These are phyloP conservation scores for Fusarium tjaetaba DNA, from an alignment of 2,329 filamentous ascomycete species.

Conservation along the genomic window DNA sequence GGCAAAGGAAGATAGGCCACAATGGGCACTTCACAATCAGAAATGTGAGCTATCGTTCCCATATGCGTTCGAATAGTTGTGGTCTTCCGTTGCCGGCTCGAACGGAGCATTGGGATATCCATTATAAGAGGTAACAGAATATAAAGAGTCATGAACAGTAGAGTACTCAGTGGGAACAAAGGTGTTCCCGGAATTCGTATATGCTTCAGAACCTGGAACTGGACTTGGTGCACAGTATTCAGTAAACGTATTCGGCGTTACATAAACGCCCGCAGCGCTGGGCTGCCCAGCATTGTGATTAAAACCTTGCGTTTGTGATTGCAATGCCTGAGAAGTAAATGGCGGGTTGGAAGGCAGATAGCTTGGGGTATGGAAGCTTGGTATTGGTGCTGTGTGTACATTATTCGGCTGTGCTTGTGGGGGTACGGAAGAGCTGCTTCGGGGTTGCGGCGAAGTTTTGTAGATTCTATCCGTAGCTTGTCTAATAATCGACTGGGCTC, in stretches of 20 bases:
- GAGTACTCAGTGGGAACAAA: rapidly evolving
- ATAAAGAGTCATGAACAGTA: not conserved
- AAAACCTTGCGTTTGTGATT: not conserved
- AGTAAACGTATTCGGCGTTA: not conserved
- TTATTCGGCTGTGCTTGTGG: no score
- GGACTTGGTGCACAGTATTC: not conserved
- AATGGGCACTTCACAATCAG: no score
- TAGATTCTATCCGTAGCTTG: not conserved
- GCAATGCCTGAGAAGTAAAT: not conserved
- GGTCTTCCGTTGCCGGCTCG: not conserved
- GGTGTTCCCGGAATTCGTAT: not conserved
- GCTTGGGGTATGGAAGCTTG: rapidly evolving
- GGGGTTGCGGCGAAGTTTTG: not conserved
- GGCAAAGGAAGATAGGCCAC: no score
- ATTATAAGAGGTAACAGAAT: not conserved
- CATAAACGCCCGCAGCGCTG: no score
- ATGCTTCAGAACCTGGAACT: not conserved
- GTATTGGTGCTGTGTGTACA: not conserved
- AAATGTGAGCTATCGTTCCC: no score
- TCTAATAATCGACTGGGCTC: not conserved
- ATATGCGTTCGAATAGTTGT: no score
- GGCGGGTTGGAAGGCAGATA: rapidly evolving
- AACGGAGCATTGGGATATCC: not conserved
- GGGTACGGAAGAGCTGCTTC: not conserved
- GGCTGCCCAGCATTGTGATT: no score